phyloP scores from a whole-genome alignment of 129 eudicot species.

The Apium graveolens region DNA sequence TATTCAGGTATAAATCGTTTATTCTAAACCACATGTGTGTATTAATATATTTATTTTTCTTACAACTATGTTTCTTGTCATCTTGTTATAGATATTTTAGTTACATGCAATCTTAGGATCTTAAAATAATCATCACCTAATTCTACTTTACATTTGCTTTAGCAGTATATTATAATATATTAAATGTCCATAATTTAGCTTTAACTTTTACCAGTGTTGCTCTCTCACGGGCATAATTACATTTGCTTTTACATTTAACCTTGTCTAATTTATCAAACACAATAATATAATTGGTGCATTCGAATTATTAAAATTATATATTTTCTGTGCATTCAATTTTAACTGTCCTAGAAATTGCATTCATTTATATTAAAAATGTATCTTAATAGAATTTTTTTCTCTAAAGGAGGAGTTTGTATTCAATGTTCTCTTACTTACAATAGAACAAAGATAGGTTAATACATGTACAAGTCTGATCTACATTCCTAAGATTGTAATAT shows the following conservation, averaged over 20 bases:
- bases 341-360: neutral
- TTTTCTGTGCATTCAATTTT: neutral
- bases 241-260: neutral
- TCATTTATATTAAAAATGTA: too few relatives aligned
- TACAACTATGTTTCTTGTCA: neutral
- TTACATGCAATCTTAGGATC: neutral
- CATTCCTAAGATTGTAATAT: neutral
- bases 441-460: neutral
- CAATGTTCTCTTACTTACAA: neutral
- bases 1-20: neutral
- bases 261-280: neutral
- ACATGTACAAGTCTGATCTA: neutral
- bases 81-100: neutral
- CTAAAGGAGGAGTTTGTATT: too few relatives aligned
- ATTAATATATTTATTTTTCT: neutral
- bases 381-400: neutral
- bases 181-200: neutral
- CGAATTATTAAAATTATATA: neutral
- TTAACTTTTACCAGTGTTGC: neutral
- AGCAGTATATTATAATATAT: neutral
- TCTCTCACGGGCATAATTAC: neutral
- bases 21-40: constrained; percentile 6
- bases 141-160: neutral
- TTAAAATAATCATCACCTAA: neutral
- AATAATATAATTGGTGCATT: neutral